Conservation (phyloP, 208 protist species). For the Phytomonas sp. region DNA sequence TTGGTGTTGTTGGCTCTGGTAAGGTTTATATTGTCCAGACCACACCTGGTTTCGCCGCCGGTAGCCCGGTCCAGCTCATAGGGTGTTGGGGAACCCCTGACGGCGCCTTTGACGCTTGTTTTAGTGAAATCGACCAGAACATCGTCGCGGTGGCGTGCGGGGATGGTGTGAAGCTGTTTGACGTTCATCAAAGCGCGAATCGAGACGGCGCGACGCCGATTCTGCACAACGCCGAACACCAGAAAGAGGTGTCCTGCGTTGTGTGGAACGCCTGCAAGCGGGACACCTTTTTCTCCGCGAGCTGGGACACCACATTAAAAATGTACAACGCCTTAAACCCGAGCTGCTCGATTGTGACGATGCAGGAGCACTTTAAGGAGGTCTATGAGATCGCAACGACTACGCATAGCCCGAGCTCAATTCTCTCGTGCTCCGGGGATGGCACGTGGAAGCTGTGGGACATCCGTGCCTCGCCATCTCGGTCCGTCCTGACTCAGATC, state of each 20-base stretch:
- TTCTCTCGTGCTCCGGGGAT: conserved; percentile 85
- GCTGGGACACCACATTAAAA: conserved; percentile 80
- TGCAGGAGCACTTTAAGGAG: conserved; percentile 85
- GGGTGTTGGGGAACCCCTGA: conserved; percentile 82
- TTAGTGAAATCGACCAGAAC: conserved; percentile 73
- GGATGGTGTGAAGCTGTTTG: conserved; percentile 86
- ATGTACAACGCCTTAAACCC: conserved; percentile 68
- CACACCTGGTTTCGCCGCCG: conserved; percentile 31
- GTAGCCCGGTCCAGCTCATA: conserved; percentile 44
- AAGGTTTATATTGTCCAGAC: conserved; percentile 88
- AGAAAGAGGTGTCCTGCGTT: conserved; percentile 76
- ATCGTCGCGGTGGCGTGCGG: conserved; percentile 76
- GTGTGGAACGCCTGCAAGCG: conserved; percentile 62
- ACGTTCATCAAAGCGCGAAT: conserved; percentile 58
- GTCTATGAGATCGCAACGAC: conserved; percentile 81
- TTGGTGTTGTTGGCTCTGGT: conserved; percentile 75
- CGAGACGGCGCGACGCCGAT: conserved; percentile 68
- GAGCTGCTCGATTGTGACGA: conserved; percentile 46
- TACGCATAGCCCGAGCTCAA: conserved; percentile 59
- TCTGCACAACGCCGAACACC: conserved; percentile 65
- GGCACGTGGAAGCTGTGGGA: conserved; percentile 91
- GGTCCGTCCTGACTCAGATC: conserved; percentile 66
- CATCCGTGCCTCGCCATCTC: conserved; percentile 36
- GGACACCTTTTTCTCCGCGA: conserved; percentile 68
- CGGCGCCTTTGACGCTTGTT: conserved; percentile 79